phyloP scores from a whole-genome alignment of 2,329 filamentous ascomycete genomes.

The Lizonia empirigonia region DNA sequence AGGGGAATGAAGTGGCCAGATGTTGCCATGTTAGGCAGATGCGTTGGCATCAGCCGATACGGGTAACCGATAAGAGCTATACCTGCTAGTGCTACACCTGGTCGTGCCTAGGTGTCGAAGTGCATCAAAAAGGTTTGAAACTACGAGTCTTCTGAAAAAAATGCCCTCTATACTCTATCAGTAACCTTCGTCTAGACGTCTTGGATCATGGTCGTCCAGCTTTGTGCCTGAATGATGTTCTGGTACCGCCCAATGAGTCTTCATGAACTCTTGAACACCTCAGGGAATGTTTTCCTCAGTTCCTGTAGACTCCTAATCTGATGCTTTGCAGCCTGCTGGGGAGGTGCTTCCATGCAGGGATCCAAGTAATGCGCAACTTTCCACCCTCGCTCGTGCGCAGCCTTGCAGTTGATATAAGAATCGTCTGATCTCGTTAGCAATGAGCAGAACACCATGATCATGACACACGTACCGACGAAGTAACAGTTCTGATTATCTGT shows the following conservation, averaged over 20 bases:
- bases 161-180: not conserved
- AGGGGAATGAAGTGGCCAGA: not conserved
- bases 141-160: not conserved
- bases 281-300: conserved; percentile 75
- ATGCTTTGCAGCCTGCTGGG: conserved; percentile 69
- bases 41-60: conserved; percentile 13
- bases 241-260: not conserved
- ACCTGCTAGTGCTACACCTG: not conserved
- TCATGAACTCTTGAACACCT: conserved; percentile 72
- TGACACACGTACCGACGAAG: conserved; percentile 76
- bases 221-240: not conserved
- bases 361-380: conserved; percentile 85
- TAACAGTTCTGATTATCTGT: conserved; percentile 75
- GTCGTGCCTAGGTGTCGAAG: not conserved
- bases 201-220: not conserved
- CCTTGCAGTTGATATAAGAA: conserved; percentile 79
- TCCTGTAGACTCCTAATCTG: conserved; percentile 79
- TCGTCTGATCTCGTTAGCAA: conserved; percentile 68
- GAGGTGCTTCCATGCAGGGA: conserved; percentile 68
- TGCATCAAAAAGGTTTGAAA: not conserved
- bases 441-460: not conserved
- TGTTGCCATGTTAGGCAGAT: conserved; percentile 8
- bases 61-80: conserved; percentile 10
- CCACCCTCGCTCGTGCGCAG: conserved; percentile 83
- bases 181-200: not conserved